Conservation (phyloP, 164 flowering plant genomes). For the Berberis vulgaris region DNA sequence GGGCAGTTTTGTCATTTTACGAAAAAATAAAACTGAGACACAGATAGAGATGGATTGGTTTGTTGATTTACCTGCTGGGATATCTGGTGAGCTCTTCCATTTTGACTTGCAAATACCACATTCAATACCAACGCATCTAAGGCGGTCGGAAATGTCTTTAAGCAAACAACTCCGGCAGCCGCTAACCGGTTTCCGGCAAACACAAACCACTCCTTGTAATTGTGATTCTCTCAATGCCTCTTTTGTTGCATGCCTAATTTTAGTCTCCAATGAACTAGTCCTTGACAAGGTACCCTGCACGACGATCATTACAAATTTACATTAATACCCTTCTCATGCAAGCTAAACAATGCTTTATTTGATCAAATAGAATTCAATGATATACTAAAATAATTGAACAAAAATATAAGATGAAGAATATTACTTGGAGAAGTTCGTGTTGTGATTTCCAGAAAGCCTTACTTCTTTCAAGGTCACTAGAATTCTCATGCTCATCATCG, state of each 20-base stretch:
- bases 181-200: constrained; percentile 30
- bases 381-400: not conserved
- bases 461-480: constrained; percentile 7
- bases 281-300: constrained; percentile 42
- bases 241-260: constrained; percentile 43
- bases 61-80: constrained; percentile 46
- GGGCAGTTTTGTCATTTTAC: no score
- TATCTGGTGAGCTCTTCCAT: constrained; percentile 58
- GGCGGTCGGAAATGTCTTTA: constrained; percentile 32
- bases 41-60: no score
- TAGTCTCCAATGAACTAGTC: constrained; percentile 51
- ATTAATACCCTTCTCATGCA: not conserved
- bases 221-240: constrained; percentile 39
- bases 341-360: not conserved
- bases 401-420: not conserved
- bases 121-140: constrained; percentile 41
- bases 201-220: constrained; percentile 23
- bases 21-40: no score
- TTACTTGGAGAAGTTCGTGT: constrained; percentile 21
- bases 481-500: constrained; percentile 4
- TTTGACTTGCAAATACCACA: constrained; percentile 69
- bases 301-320: not conserved
- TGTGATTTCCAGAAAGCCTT: constrained; percentile 24
- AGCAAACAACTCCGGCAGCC: constrained; percentile 54
- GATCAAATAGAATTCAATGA: no score